Percentiles rank a stretch among this genome's conserved stretches.
These are phyloP conservation scores for Penicillium vulpinum DNA, from an alignment of 2,329 filamentous ascomycete species.

Conservation along the genomic window DNA sequence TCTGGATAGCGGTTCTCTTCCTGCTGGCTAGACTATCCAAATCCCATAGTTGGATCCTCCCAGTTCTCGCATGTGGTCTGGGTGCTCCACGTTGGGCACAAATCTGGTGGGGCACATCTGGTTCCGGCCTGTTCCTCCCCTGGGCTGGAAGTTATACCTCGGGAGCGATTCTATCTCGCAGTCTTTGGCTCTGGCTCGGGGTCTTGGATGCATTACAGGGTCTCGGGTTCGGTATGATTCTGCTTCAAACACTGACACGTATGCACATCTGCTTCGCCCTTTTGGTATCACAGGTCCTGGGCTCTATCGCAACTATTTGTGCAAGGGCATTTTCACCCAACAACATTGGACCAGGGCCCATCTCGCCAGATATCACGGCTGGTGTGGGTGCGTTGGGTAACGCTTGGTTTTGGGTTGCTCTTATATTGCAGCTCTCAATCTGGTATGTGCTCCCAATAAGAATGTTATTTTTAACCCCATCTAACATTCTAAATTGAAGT, in stretches of 20 bases:
- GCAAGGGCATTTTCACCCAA: constrained; percentile 63
- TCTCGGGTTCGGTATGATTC: constrained; percentile 67
- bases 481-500: constrained; percentile 22
- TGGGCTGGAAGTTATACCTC: constrained; percentile 59
- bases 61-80: constrained; percentile 66
- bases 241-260: constrained; percentile 64
- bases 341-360: constrained; percentile 59
- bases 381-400: constrained; percentile 49
- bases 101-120: constrained; percentile 65
- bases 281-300: constrained; percentile 61
- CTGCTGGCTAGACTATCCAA: constrained; percentile 59
- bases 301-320: constrained; percentile 62
- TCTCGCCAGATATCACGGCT: constrained; percentile 62
- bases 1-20: constrained; percentile 53
- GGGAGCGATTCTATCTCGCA: constrained; percentile 57
- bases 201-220: constrained; percentile 65
- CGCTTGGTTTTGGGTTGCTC: constrained; percentile 62
- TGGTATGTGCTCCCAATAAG: constrained; percentile 55
- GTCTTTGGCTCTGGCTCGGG: constrained; percentile 67
- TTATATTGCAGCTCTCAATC: constrained; percentile 59
- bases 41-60: constrained; percentile 65
- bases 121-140: constrained; percentile 62
- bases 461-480: not conserved
- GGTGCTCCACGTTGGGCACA: constrained; percentile 66
- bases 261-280: constrained; percentile 65